Base-by-base conservation (phyloP, 2,329 filamentous ascomycete genomes). In the Colletotrichum shisoi region DNA sequence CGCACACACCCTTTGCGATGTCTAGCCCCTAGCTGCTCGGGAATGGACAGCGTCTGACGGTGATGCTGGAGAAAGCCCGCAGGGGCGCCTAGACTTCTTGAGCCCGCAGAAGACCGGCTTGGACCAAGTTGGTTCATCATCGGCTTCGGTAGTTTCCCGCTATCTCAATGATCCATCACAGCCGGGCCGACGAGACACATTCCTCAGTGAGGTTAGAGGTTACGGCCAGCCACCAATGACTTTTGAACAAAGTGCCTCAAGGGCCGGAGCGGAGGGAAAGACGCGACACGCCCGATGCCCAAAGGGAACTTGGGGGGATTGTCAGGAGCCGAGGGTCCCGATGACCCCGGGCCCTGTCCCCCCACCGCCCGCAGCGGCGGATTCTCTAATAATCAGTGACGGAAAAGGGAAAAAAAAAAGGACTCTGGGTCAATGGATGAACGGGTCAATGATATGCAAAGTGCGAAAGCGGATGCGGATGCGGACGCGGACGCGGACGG, bases 401-500 rank as follows among this genome's bases (percentile, higher is more conserved):
- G 27, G 7, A 31, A 31, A 31, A 31, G 27, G 8, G 8, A 15
- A 21, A 48, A 39, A 31, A 31, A 15, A 21, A 48, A 39, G 42
- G 44, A 48, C 31, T 17, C 13, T 57, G 42, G 42, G 17, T 45
- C 27, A 27, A 19, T 57, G 39, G 40, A 37, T 31, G 17, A 31
- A 56, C 5, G 24, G 19, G 54, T 37, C 17, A 48, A 31, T 31
- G 53, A 62, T 42, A 21, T 7, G 51, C 57, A 37, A 34, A 51
- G 44, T 42, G 60, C 64, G 64, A 67, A 53, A 58, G 64, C 64
- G 64, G 64, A 53, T 67, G 64, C 64, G 64, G 64, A 67, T 24
- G 53, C 53, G 63, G 59, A 57, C 52, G 53, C 53, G 63, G 59
- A 57, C 52, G 48, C 53, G 61, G 64, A 48, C 34, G 53, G 42